phyloP scores from a whole-genome alignment of 2,329 filamentous ascomycete species.

The Pleomassaria siparia region DNA sequence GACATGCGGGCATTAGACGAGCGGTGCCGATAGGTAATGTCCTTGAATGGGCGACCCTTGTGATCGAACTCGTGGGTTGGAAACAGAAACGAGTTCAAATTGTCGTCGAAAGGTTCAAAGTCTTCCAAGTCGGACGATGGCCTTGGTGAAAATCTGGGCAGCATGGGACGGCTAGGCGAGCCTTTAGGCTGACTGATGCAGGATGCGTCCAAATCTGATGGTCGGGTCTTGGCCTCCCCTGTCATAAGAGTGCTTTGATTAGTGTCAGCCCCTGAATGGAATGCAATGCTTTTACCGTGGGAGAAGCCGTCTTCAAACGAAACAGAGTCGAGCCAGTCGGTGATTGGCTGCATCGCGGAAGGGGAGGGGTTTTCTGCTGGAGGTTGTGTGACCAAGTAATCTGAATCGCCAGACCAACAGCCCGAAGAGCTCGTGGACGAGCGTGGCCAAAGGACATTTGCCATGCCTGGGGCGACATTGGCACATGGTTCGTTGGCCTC shows the following conservation, averaged over 20 bases:
- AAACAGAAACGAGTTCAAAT: neutral
- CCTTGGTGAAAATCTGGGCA: too few relatives aligned
- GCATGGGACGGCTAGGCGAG: too few relatives aligned
- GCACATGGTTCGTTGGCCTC: constrained; percentile 1
- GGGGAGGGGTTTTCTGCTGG: neutral
- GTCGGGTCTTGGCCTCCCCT: neutral
- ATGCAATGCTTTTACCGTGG: neutral
- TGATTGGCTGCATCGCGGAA: constrained; percentile 2
- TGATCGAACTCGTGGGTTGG: neutral
- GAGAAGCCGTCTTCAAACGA: constrained; percentile 1
- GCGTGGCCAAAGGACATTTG: neutral
- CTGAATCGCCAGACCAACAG: constrained; percentile 33
- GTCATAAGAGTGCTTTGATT: neutral
- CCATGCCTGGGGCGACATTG: neutral
- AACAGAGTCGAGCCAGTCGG: constrained; percentile 19
- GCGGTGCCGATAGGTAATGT: neutral
- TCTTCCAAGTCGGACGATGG: neutral
- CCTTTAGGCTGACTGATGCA: too few relatives aligned
- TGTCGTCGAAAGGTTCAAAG: neutral
- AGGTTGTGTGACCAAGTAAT: constrained; percentile 16
- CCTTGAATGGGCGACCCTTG: neutral
- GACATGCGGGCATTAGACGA: neutral
- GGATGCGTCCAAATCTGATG: too few relatives aligned
- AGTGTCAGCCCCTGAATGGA: neutral
- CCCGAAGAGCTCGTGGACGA: constrained; percentile 11